Evolutionary conservation across 805 yeast species (phyloP).

Genomic region (Sugiyamaella smithiae): DNA sequence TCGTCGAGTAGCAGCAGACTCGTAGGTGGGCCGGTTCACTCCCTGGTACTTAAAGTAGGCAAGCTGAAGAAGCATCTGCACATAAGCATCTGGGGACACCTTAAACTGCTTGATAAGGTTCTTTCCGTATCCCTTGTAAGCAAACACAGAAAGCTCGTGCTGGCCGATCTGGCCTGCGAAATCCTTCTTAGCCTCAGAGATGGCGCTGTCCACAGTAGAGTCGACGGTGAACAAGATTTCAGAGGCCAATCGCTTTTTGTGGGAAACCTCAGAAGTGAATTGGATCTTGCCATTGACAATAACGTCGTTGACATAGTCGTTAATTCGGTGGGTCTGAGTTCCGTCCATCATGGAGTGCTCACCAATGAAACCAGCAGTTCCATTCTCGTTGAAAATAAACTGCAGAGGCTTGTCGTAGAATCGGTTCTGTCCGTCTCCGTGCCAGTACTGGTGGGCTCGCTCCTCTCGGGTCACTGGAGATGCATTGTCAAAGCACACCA

Average conservation of each 20-base stretch:
- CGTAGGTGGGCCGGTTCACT: conserved; percentile 83
- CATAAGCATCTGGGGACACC: conserved; percentile 88
- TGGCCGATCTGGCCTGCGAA: conserved; percentile 57
- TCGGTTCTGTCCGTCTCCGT: conserved; percentile 90
- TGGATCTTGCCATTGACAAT: conserved; percentile 49
- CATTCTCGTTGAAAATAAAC: conserved; percentile 76
- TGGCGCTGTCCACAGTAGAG: conserved; percentile 48
- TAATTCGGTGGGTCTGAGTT: conserved; percentile 86
- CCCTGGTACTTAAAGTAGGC: conserved; percentile 86
- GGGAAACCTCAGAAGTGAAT: conserved; percentile 27
- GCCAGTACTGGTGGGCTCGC: conserved; percentile 85
- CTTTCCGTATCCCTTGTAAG: conserved; percentile 83
- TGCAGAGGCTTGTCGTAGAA: conserved; percentile 90
- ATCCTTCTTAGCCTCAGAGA: conserved; percentile 52
- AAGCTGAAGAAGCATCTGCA: conserved; percentile 87
- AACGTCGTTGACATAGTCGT: conserved; percentile 65
- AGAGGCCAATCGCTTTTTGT: conserved; percentile 27
- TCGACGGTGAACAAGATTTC: conserved; percentile 54
- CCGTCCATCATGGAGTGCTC: conserved; percentile 99
- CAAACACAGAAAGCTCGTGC: conserved; percentile 77
- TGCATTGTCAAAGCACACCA: conserved; percentile 72
- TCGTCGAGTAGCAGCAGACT: conserved; percentile 90
- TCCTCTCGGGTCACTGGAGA: conserved; percentile 76
- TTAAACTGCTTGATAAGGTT: conserved; percentile 77
- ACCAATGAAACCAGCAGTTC: conserved; percentile 87